phyloP scores from a whole-genome alignment of 352 stramenopile genomes.

The Phytopythium kandeliae region DNA sequence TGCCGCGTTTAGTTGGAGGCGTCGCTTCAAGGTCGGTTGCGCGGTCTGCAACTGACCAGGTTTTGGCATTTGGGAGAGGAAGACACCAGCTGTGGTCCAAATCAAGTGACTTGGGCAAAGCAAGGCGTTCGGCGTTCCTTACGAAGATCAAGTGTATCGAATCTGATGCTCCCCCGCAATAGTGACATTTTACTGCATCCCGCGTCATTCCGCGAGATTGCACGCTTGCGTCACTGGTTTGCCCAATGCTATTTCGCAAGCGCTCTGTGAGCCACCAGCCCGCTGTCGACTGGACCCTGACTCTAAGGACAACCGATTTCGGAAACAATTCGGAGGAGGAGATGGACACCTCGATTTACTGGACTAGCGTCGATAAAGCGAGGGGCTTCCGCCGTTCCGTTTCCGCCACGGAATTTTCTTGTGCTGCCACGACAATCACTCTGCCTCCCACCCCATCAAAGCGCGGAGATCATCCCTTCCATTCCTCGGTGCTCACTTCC shows the following conservation, averaged over 20 bases:
- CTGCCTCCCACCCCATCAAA: no score
- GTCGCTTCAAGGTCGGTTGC: constrained; percentile 9
- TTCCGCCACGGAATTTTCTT: constrained; percentile 31
- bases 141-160: neutral
- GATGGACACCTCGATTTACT: neutral
- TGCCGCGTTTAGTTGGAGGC: constrained; percentile 3
- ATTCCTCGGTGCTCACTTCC: constrained; percentile 7
- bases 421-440: constrained; percentile 13
- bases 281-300: no score
- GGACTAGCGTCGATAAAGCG: neutral
- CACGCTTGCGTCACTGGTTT: neutral
- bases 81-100: neutral
- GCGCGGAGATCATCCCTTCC: no score
- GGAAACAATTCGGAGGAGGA: no score
- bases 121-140: neutral
- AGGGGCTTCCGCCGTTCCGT: neutral
- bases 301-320: no score
- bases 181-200: neutral
- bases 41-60: neutral
- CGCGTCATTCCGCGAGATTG: constrained; percentile 1
- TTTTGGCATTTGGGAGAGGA: neutral
- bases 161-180: neutral
- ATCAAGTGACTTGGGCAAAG: neutral
- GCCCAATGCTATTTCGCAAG: neutral
- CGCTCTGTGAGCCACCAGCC: neutral